Conservation (phyloP, 148 eudicot genomes). For the Polygonum maritimum region DNA sequence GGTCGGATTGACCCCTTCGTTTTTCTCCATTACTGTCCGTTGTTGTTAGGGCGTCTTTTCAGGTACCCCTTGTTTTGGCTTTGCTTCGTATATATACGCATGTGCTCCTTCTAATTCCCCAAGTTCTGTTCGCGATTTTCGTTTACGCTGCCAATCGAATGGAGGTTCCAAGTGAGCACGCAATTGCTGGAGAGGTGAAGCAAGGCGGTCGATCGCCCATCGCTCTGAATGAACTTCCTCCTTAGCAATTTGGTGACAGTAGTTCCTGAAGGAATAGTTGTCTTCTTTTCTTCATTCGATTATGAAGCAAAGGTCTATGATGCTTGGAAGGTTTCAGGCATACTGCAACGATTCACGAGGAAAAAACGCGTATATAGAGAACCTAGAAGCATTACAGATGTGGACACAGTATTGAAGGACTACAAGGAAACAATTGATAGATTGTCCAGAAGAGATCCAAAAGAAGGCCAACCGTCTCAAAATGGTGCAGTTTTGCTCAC, state of each 20-base stretch:
- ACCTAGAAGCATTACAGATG: constrained; percentile 70
- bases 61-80: too few species aligned
- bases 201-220: too few species aligned
- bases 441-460: constrained; percentile 18
- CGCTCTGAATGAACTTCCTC: too few species aligned
- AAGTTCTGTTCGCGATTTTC: too few species aligned
- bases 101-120: too few species aligned
- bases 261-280: constrained; percentile 80
- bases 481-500: constrained; percentile 78
- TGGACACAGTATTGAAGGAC: constrained; percentile 59
- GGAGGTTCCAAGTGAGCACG: too few species aligned
- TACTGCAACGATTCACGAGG: constrained; percentile 60
- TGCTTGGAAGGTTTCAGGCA: constrained; percentile 78
- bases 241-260: constrained; percentile 68
- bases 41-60: too few species aligned
- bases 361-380: constrained; percentile 76
- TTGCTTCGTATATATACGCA: too few species aligned
- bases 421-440: constrained; percentile 61
- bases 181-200: too few species aligned
- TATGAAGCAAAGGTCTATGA: constrained; percentile 68
- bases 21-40: too few species aligned
- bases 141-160: too few species aligned
- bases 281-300: constrained; percentile 92
- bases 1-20: too few species aligned
- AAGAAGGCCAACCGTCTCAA: constrained; percentile 27